Conservation (phyloP, 306 rosid species). For the Alnus rubra region DNA sequence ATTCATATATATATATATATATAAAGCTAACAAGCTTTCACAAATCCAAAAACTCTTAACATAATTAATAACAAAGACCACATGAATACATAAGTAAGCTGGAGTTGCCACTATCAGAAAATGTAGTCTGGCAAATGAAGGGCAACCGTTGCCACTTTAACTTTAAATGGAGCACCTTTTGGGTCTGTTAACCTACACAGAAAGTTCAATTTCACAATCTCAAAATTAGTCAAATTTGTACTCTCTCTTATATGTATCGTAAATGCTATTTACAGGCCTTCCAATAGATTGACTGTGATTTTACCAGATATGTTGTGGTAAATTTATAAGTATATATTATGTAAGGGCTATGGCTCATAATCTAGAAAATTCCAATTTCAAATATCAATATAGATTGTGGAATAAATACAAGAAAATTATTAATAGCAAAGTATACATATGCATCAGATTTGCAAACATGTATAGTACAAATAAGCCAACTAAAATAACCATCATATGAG, state of each 20-base stretch:
- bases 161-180: conserved; percentile 62
- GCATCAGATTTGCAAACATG: background rate
- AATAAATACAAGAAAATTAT: background rate
- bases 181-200: conserved; percentile 49
- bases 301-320: background rate
- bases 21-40: background rate
- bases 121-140: conserved; percentile 77
- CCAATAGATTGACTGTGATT: background rate
- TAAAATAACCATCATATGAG: background rate
- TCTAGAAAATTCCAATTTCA: background rate
- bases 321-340: background rate
- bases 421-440: background rate
- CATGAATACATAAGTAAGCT: background rate
- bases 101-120: conserved; percentile 45
- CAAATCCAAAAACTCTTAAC: background rate
- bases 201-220: background rate
- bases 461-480: background rate
- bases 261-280: background rate
- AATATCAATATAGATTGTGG: background rate
- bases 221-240: conserved; percentile 12
- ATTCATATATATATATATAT: background rate
- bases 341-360: background rate
- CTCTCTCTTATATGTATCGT: background rate
- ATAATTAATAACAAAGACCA: background rate
- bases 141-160: conserved; percentile 61